Conservation (phyloP, 352 stramenopile genomes). For the Globisporangium parvum region DNA sequence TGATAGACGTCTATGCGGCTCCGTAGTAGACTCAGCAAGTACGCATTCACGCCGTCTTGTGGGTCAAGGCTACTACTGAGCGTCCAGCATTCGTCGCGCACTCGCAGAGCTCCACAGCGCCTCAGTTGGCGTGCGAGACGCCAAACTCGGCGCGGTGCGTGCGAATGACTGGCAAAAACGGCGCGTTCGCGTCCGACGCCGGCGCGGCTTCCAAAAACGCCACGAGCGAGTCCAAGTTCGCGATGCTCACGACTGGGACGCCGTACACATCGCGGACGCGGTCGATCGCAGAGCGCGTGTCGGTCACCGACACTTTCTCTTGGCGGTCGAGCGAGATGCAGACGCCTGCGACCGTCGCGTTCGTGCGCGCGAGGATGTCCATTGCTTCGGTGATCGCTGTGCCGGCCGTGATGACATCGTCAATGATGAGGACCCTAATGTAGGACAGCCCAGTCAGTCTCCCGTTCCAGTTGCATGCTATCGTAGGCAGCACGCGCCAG, state of each 20-base stretch:
- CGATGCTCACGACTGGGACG: constrained; percentile 94
- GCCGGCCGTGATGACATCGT: constrained; percentile 99
- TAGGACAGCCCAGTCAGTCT: not conserved
- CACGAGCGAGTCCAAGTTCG: constrained; percentile 91
- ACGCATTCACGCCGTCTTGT: too few relatives aligned
- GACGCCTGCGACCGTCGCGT: constrained; percentile 93
- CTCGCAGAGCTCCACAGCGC: not conserved
- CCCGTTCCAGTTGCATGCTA: not conserved
- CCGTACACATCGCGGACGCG: constrained; percentile 86
- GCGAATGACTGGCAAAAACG: constrained; percentile 67
- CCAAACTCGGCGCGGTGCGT: constrained; percentile 72
- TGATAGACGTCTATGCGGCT: too few relatives aligned
- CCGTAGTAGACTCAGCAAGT: too few relatives aligned
- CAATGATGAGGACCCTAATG: constrained; percentile 93
- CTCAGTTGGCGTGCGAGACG: constrained; percentile 22
- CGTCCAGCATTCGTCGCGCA: not conserved
- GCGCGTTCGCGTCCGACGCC: constrained; percentile 41
- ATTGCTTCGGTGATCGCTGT: constrained; percentile 97
- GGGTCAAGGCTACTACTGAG: too few relatives aligned
- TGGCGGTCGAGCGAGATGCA: constrained; percentile 97
- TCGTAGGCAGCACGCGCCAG: not conserved
- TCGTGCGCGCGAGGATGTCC: constrained; percentile 84
- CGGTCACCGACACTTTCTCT: constrained; percentile 92
- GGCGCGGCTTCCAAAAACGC: constrained; percentile 66
- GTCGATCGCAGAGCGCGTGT: constrained; percentile 92